These are phyloP conservation scores for Acidiella bohemica DNA, from an alignment of 495 filamentous ascomycete genomes.

Conservation along the genomic window DNA sequence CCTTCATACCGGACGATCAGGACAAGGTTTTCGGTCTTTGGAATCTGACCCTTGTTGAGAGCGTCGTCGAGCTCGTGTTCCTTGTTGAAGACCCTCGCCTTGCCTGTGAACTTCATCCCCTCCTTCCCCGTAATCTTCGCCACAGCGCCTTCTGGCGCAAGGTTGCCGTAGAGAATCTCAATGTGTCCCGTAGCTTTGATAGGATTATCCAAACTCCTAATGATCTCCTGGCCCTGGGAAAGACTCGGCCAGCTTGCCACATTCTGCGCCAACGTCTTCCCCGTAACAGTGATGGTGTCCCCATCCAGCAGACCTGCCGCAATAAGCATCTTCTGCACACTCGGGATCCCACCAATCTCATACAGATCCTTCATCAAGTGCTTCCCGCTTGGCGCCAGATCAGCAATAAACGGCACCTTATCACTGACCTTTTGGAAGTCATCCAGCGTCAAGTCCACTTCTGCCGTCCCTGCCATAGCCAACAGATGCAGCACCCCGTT, in stretches of 20 bases:
- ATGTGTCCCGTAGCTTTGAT: constrained; percentile 85
- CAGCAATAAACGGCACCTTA: constrained; percentile 86
- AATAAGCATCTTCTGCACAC: constrained; percentile 83
- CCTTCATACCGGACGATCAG: constrained; percentile 91
- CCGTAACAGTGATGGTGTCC: constrained; percentile 77
- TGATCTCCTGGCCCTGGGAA: constrained; percentile 68
- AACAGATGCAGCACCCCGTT: constrained; percentile 92
- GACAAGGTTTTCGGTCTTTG: constrained; percentile 71
- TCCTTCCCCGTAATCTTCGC: constrained; percentile 99
- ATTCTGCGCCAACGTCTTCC: constrained; percentile 80
- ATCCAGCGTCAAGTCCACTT: constrained; percentile 67
- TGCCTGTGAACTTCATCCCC: constrained; percentile 67
- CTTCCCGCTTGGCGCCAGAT: constrained; percentile 75
- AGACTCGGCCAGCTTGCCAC: constrained; percentile 69
- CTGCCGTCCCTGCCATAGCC: constrained; percentile 86
- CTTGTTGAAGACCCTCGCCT: constrained; percentile 83
- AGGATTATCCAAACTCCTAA: constrained; percentile 65
- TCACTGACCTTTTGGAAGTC: constrained; percentile 80
- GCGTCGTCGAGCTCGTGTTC: constrained; percentile 67
- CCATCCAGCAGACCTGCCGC: constrained; percentile 73
- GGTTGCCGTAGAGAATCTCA: constrained; percentile 78
- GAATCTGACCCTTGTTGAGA: constrained; percentile 55
- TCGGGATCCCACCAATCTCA: constrained; percentile 78
- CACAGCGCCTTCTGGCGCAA: constrained; percentile 82
- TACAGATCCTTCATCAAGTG: constrained; percentile 95